Percentiles rank a stretch among this genome's conserved stretches.
These are phyloP conservation scores for Leishmania martiniquensis DNA, from an alignment of 208 protist genomes.

Conservation along the genomic window DNA sequence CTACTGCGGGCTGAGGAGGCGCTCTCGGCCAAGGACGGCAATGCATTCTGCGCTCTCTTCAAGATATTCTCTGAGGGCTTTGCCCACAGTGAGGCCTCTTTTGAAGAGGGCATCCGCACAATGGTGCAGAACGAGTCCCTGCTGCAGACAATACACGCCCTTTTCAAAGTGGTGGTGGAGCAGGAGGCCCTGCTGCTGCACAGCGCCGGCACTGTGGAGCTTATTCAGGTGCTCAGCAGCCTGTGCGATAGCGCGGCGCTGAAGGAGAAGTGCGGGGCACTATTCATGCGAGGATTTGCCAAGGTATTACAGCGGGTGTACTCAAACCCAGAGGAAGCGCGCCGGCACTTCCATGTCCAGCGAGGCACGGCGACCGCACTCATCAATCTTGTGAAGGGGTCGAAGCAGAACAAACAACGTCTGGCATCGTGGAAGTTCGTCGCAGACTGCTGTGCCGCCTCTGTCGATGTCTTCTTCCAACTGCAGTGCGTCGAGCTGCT, in stretches of 20 bases:
- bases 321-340: conserved; percentile 47
- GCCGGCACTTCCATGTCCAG: conserved; percentile 65
- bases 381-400: conserved; percentile 91
- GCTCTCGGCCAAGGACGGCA: conserved; percentile 60
- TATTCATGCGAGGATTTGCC: conserved; percentile 78
- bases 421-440: conserved; percentile 79
- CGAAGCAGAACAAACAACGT: conserved; percentile 85
- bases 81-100: conserved; percentile 66
- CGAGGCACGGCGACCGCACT: conserved; percentile 79
- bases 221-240: conserved; percentile 80
- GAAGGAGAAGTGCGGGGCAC: conserved; percentile 72
- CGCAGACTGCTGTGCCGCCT: conserved; percentile 63
- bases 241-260: conserved; percentile 82
- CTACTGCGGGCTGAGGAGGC: conserved; percentile 86
- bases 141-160: conserved; percentile 68
- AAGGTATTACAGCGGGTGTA: conserved; percentile 69
- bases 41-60: conserved; percentile 82
- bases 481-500: conserved; percentile 92
- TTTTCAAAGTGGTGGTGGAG: conserved; percentile 72
- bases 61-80: conserved; percentile 86
- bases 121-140: conserved; percentile 59
- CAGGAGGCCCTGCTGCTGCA: conserved; percentile 64
- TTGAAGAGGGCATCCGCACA: conserved; percentile 75
- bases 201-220: conserved; percentile 70
- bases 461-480: conserved; percentile 91